phyloP scores from a whole-genome alignment of 768 basidiomycete genomes.

The Lentinula sp. region DNA sequence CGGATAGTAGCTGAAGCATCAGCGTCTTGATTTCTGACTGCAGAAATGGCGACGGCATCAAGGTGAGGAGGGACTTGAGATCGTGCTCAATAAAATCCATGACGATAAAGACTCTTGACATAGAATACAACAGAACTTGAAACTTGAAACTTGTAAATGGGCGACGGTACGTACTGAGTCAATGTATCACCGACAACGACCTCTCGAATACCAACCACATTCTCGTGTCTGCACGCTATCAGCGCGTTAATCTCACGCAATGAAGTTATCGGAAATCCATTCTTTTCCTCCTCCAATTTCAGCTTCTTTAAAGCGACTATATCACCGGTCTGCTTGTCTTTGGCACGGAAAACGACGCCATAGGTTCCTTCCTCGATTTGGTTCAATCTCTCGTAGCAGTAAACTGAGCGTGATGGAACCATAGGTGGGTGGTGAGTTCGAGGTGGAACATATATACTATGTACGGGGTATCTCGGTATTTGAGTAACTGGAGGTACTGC shows the following conservation, averaged over 20 bases:
- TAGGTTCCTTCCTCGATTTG: conserved; percentile 99
- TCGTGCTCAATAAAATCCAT: conserved; percentile 99
- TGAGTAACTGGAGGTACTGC: conserved; percentile 12
- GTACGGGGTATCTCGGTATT: conserved; percentile 17
- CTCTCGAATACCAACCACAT: conserved; percentile 95
- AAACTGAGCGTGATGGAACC: conserved; percentile 85
- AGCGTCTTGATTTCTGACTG: conserved; percentile 98
- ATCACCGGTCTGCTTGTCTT: conserved; percentile 90
- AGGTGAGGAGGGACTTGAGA: conserved; percentile 88
- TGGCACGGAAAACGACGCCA: conserved; percentile 94
- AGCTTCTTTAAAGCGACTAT: conserved; percentile 97
- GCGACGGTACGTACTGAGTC: conserved; percentile 78
- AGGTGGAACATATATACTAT: conserved; percentile 72
- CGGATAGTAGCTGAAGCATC: conserved; percentile 88
- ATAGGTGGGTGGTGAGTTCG: conserved; percentile 76
- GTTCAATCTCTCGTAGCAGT: conserved; percentile 89
- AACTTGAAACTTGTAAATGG: conserved; percentile 22
- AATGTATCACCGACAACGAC: conserved; percentile 98
- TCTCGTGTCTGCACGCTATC: conserved; percentile 91
- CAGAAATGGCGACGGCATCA: conserved; percentile 95
- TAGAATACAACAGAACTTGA: conserved; percentile 9
- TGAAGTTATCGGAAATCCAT: conserved; percentile 97
- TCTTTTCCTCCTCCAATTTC: conserved; percentile 97
- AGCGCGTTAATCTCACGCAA: conserved; percentile 94
- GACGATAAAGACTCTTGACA: conserved; percentile 88